A percentile compares a stretch with the other conserved stretches of the same genome.
phyloP scores from a whole-genome alignment of 805 yeast species.

The Metschnikowia cubensis region DNA sequence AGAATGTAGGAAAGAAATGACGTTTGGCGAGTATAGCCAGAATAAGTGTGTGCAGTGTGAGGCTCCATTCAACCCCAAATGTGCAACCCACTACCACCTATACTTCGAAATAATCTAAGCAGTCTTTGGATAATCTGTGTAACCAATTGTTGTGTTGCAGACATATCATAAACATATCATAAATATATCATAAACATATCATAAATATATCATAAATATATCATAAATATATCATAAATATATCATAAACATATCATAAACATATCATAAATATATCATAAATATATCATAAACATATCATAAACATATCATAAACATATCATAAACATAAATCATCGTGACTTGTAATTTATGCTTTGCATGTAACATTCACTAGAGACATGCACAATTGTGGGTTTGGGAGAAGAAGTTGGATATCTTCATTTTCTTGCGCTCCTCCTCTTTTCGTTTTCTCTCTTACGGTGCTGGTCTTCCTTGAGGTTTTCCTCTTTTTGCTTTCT shows the following conservation, averaged over 20 bases:
- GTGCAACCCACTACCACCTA: slow-evolving; percentile 33
- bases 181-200: no score
- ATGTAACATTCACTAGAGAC: background rate
- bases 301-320: no score
- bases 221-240: no score
- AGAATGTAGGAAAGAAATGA: slow-evolving; percentile 26
- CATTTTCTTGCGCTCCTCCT: slow-evolving; percentile 30
- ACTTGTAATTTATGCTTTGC: no score
- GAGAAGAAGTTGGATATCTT: slow-evolving; percentile 36
- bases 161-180: no score
- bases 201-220: no score
- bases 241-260: no score
- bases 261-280: no score
- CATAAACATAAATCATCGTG: no score
- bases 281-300: no score
- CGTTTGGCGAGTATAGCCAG: slow-evolving; percentile 25
- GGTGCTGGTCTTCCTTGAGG: slow-evolving; percentile 21
- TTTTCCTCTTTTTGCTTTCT: slow-evolving; percentile 29
- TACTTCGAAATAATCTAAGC: slow-evolving; percentile 26
- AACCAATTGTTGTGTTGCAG: no score
- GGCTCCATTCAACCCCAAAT: slow-evolving; percentile 33
- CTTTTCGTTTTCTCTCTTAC: slow-evolving; percentile 5
- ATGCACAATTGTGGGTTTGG: slow-evolving; percentile 2
- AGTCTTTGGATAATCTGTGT: no score
- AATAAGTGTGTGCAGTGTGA: slow-evolving; percentile 24